Percentiles rank a stretch among this genome's conserved stretches.
phyloP scores from a whole-genome alignment of 306 rosid genomes.

The Cicer judaicum region DNA sequence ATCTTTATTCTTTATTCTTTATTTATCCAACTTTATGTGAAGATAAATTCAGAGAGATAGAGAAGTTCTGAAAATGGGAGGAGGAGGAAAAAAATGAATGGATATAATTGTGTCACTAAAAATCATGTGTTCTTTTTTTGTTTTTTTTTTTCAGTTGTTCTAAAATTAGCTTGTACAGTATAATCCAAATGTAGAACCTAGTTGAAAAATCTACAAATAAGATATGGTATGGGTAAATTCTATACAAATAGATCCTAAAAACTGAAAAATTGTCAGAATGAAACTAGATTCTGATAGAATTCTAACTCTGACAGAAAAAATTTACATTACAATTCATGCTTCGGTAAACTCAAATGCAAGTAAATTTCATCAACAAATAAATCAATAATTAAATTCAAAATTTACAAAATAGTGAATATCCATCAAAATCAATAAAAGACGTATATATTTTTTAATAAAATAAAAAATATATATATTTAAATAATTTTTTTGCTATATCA shows the following conservation, averaged over 20 bases:
- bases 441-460: too few relatives aligned
- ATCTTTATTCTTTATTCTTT: slow-evolving; percentile 34
- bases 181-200: slow-evolving; percentile 41
- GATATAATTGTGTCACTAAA: slow-evolving; percentile 47
- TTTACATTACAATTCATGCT: neutral
- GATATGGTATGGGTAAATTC: slow-evolving; percentile 7
- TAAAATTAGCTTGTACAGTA: slow-evolving; percentile 50
- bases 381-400: too few relatives aligned
- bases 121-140: slow-evolving; percentile 26
- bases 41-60: slow-evolving; percentile 37
- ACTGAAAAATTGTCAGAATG: neutral
- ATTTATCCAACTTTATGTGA: slow-evolving; percentile 44
- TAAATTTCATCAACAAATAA: slow-evolving; percentile 23
- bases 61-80: slow-evolving; percentile 45
- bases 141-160: slow-evolving; percentile 38
- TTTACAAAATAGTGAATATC: too few relatives aligned
- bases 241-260: slow-evolving; percentile 27
- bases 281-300: slow-evolving; percentile 24
- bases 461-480: too few relatives aligned
- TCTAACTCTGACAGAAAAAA: slow-evolving; percentile 19
- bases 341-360: slow-evolving; percentile 16
- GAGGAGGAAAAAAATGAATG: slow-evolving; percentile 39
- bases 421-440: too few relatives aligned
- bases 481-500: too few relatives aligned
- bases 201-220: slow-evolving; percentile 48